These are phyloP conservation scores for Amborella trichopoda DNA, from an alignment of 164 flowering plant species.

Conservation along the genomic window DNA sequence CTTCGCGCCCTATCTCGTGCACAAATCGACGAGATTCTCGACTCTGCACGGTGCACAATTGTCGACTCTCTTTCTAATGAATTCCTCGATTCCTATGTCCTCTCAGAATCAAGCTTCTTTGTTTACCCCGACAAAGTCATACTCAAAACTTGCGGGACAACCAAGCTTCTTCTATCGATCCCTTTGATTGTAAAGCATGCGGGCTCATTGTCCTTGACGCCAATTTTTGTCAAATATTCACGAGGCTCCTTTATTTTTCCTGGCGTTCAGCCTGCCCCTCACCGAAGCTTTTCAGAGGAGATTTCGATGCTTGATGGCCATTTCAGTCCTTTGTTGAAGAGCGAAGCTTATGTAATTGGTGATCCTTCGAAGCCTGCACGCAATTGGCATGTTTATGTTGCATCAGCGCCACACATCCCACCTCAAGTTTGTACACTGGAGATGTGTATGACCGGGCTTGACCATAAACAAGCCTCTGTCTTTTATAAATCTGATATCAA, in stretches of 20 bases:
- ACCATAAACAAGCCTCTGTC: constrained; percentile 30
- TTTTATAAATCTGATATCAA: constrained; percentile 35
- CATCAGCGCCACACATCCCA: not conserved
- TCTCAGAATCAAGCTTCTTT: constrained; percentile 90
- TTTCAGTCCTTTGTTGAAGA: constrained; percentile 40
- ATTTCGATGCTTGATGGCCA: constrained; percentile 52
- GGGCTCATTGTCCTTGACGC: constrained; percentile 30
- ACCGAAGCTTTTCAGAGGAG: constrained; percentile 75
- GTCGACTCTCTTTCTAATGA: constrained; percentile 55
- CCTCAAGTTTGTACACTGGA: constrained; percentile 27
- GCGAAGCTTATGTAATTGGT: constrained; percentile 56
- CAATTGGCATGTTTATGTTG: constrained; percentile 67
- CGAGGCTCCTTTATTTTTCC: constrained; percentile 82
- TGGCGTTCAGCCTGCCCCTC: constrained; percentile 66
- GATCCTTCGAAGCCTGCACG: constrained; percentile 16
- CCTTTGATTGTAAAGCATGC: constrained; percentile 62
- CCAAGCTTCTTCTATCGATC: constrained; percentile 63
- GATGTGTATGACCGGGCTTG: constrained; percentile 78
- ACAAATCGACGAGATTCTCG: constrained; percentile 60
- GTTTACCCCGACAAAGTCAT: constrained; percentile 69
- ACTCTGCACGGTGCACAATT: constrained; percentile 75
- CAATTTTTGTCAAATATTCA: constrained; percentile 56
- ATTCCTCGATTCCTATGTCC: constrained; percentile 66
- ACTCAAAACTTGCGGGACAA: constrained; percentile 87
- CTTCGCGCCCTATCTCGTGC: constrained; percentile 46